phyloP scores from a whole-genome alignment of 2,329 filamentous ascomycete species.

The Claviceps fusiformis region DNA sequence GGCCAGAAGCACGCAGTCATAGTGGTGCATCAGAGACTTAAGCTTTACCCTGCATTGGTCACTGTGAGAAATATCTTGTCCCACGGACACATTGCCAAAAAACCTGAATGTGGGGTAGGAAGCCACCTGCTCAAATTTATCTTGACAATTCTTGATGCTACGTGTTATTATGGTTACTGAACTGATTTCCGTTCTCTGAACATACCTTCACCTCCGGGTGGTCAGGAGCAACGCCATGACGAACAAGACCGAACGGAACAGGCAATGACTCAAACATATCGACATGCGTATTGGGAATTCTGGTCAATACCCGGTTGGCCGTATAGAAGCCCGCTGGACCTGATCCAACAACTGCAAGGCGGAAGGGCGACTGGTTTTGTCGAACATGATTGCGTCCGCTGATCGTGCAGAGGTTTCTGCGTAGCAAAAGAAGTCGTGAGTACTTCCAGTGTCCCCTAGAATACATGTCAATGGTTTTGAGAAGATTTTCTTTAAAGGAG shows the following conservation, averaged over 20 bases:
- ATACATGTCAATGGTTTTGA: neutral
- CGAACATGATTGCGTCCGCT: neutral
- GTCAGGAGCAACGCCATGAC: slow-evolving; percentile 94
- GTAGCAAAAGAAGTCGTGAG: neutral
- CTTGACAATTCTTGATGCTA: slow-evolving; percentile 66
- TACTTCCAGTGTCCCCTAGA: neutral
- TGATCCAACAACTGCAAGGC: slow-evolving; percentile 80
- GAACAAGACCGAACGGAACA: slow-evolving; percentile 81
- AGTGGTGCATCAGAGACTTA: slow-evolving; percentile 58
- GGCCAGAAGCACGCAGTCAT: slow-evolving; percentile 82
- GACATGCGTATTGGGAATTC: slow-evolving; percentile 55
- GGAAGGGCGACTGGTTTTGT: slow-evolving; percentile 40
- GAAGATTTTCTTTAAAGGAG: neutral
- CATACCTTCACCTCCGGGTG: slow-evolving; percentile 93
- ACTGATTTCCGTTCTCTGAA: neutral
- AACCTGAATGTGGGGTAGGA: slow-evolving; percentile 74
- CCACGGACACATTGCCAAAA: slow-evolving; percentile 76
- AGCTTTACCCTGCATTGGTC: slow-evolving; percentile 47
- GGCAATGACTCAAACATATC: slow-evolving; percentile 97
- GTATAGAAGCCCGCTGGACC: slow-evolving; percentile 96
- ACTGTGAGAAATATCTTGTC: slow-evolving; percentile 31
- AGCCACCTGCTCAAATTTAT: slow-evolving; percentile 84
- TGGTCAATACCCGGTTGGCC: slow-evolving; percentile 69
- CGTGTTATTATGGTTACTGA: slow-evolving; percentile 1
- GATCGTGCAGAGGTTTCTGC: neutral